phyloP scores from a whole-genome alignment of 2,329 filamentous ascomycete genomes.

The Fusarium veterinarium region DNA sequence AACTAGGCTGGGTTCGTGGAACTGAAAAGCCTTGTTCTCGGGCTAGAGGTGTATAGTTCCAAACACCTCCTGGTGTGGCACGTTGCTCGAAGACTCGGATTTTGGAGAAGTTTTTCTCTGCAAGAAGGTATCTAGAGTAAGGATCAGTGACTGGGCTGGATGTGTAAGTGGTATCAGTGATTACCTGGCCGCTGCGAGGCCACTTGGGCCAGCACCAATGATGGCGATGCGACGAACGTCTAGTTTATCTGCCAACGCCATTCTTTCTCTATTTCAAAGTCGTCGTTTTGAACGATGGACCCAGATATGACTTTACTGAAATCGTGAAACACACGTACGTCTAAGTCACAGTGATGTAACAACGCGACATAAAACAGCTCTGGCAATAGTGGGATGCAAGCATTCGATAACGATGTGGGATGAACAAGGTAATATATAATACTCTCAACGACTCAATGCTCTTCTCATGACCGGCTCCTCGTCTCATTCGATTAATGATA shows the following conservation, averaged over 20 bases:
- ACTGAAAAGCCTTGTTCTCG: conserved; percentile 45
- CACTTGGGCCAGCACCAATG: conserved; percentile 78
- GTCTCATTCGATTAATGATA: conserved; percentile 15
- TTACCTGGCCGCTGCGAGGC: conserved; percentile 68
- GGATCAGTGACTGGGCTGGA: not conserved
- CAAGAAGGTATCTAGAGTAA: conserved; percentile 70
- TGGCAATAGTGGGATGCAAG: not conserved
- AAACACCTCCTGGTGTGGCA: conserved; percentile 72
- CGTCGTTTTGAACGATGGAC: not conserved
- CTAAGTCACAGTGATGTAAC: not conserved
- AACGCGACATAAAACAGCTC: not conserved
- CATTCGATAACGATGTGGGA: not conserved
- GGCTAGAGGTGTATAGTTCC: conserved; percentile 69
- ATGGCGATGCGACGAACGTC: conserved; percentile 68
- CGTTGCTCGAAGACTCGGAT: conserved; percentile 80
- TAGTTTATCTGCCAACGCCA: conserved; percentile 40
- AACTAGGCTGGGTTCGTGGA: conserved; percentile 48
- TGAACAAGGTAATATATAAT: not conserved
- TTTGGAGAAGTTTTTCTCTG: conserved; percentile 69
- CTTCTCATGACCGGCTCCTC: conserved; percentile 1
- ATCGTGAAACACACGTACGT: not conserved
- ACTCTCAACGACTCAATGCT: not conserved
- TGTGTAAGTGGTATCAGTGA: not conserved
- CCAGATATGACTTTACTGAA: not conserved
- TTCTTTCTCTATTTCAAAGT: not conserved